A percentile compares a stretch with the other conserved stretches of the same genome.
These are phyloP conservation scores for Aspergillus thermomutatus DNA, from an alignment of 2,329 filamentous ascomycete genomes.

Conservation along the genomic window DNA sequence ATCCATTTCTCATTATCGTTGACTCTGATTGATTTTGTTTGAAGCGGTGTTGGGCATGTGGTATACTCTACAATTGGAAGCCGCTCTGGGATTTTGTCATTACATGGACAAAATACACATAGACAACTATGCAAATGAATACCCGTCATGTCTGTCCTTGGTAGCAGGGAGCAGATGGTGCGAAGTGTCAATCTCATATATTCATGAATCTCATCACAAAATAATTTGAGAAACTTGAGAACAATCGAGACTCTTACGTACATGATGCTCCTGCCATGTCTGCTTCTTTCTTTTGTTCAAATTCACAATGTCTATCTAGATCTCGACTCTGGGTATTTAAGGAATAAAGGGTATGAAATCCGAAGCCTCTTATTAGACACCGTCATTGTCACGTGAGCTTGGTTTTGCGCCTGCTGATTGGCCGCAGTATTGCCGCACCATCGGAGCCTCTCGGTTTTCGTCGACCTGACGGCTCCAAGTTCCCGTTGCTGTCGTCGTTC, in stretches of 20 bases:
- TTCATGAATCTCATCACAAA: not conserved
- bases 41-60: slow-evolving; percentile 1
- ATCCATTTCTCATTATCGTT: not conserved
- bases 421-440: slow-evolving; percentile 10
- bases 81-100: not conserved
- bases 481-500: slow-evolving; percentile 10
- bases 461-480: slow-evolving; percentile 21
- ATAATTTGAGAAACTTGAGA: not conserved
- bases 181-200: not conserved
- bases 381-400: slow-evolving; percentile 15
- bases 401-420: slow-evolving; percentile 25
- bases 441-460: slow-evolving; percentile 36
- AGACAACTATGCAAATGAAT: not conserved
- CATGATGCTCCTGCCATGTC: not conserved
- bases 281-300: not conserved
- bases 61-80: not conserved
- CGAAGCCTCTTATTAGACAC: slow-evolving; percentile 15
- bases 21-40: not conserved
- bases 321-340: too few relatives aligned
- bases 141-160: not conserved
- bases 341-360: too few relatives aligned
- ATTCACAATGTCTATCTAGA: not conserved
- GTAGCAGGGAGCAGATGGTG: not conserved
- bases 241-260: too few relatives aligned
- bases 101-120: not conserved